A percentile compares a stretch with the other conserved stretches of the same genome.
These are phyloP conservation scores for Citrus hindsii DNA, from an alignment of 345 rosid species.

Conservation along the genomic window DNA sequence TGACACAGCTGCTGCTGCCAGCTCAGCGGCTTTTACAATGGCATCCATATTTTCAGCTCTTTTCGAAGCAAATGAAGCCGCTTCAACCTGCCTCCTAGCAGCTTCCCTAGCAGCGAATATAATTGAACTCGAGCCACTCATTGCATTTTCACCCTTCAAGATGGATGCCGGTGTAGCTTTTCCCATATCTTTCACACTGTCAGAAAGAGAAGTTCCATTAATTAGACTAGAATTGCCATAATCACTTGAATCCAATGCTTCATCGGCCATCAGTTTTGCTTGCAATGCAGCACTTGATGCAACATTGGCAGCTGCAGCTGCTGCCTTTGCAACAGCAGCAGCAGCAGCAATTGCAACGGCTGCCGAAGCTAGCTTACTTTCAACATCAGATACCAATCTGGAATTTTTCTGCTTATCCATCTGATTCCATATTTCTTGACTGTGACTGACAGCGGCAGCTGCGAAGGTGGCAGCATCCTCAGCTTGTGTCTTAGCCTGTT, in stretches of 20 bases:
- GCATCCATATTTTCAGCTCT: slow-evolving; percentile 93
- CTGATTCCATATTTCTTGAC: slow-evolving; percentile 73
- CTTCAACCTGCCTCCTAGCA: slow-evolving; percentile 80
- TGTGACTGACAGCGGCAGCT: slow-evolving; percentile 65
- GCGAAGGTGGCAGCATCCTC: slow-evolving; percentile 83
- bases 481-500: slow-evolving; percentile 72
- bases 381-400: slow-evolving; percentile 52
- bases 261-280: slow-evolving; percentile 93
- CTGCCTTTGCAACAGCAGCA: slow-evolving; percentile 95
- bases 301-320: slow-evolving; percentile 95
- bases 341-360: slow-evolving; percentile 86
- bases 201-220: slow-evolving; percentile 28
- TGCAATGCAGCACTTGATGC: slow-evolving; percentile 94
- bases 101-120: slow-evolving; percentile 79
- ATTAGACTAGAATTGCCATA: slow-evolving; percentile 25
- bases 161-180: slow-evolving; percentile 57
- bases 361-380: slow-evolving; percentile 76
- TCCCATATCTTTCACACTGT: slow-evolving; percentile 30
- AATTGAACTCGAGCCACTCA: slow-evolving; percentile 51
- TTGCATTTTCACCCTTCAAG: slow-evolving; percentile 49
- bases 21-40: slow-evolving; percentile 87
- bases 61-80: slow-evolving; percentile 86
- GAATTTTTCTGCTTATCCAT: slow-evolving; percentile 55
- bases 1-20: slow-evolving; percentile 91
- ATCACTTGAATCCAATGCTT: slow-evolving; percentile 46